Evolutionary conservation across 1,284 basidiomycete genomes (phyloP).

Genomic region (Austroboletus novae-zelandiae): DNA sequence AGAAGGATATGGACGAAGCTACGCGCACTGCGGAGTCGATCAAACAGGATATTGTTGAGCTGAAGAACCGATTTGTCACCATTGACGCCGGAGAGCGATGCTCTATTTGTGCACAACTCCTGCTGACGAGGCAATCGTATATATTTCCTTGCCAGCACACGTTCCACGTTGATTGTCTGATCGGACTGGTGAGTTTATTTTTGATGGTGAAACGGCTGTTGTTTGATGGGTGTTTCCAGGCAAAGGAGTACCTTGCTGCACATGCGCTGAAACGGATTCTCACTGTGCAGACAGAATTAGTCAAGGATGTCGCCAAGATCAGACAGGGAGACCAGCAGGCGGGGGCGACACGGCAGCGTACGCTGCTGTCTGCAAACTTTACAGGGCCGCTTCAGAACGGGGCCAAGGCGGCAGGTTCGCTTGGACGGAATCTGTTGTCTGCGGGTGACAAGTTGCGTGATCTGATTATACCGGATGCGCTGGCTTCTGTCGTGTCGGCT

Average conservation of each 20-base stretch:
- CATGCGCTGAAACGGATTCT: constrained; percentile 81
- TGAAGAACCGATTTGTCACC: constrained; percentile 91
- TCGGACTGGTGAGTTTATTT: constrained; percentile 70
- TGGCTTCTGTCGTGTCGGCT: constrained; percentile 69
- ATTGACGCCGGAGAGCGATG: constrained; percentile 89
- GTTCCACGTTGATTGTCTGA: constrained; percentile 94
- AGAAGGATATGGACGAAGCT: constrained; percentile 95
- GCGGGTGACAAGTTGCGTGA: constrained; percentile 88
- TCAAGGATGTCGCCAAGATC: constrained; percentile 49
- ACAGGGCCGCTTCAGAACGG: constrained; percentile 55
- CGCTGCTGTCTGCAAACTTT: constrained; percentile 74
- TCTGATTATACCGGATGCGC: constrained; percentile 87
- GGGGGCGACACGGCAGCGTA: constrained; percentile 51
- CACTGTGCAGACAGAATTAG: constrained; percentile 78
- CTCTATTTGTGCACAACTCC: constrained; percentile 70
- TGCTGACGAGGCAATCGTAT: constrained; percentile 92
- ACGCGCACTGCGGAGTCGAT: constrained; percentile 91
- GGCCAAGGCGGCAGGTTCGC: constrained; percentile 55
- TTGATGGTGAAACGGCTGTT: neutral
- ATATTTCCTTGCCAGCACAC: constrained; percentile 97
- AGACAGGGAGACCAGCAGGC: constrained; percentile 34
- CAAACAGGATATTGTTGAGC: constrained; percentile 83
- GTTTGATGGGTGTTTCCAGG: constrained; percentile 46
- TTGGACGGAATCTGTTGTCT: constrained; percentile 80
- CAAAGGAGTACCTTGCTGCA: constrained; percentile 85